Evolutionary conservation across 495 filamentous ascomycete genomes (phyloP).

Genomic region (Oidiodendron maius): DNA sequence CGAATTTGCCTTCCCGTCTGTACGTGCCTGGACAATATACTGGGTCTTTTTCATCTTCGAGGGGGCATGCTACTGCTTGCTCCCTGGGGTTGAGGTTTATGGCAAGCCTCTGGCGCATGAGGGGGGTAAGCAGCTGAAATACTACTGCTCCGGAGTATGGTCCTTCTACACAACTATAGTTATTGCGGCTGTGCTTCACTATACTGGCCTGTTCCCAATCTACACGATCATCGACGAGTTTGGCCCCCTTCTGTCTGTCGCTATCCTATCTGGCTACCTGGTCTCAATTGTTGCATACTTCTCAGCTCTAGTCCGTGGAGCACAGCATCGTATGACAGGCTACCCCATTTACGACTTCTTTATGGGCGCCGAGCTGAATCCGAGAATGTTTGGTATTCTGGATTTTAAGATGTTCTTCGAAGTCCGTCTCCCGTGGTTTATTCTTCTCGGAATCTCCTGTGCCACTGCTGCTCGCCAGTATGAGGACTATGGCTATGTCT

Average conservation of each 20-base stretch:
- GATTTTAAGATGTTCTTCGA: slow-evolving; percentile 99
- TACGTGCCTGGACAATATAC: slow-evolving; percentile 84
- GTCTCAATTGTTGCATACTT: slow-evolving; percentile 79
- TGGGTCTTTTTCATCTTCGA: slow-evolving; percentile 88
- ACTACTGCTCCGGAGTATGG: slow-evolving; percentile 87
- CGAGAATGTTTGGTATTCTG: slow-evolving; percentile 85
- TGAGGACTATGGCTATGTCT: slow-evolving; percentile 84
- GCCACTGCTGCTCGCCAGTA: slow-evolving; percentile 83
- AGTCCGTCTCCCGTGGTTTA: slow-evolving; percentile 95
- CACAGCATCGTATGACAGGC: slow-evolving; percentile 87
- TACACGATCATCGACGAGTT: slow-evolving; percentile 96
- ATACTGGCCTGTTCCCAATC: slow-evolving; percentile 77
- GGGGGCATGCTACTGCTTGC: slow-evolving; percentile 68
- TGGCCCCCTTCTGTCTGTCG: slow-evolving; percentile 81
- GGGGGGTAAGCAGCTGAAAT: slow-evolving; percentile 75
- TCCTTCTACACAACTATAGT: slow-evolving; percentile 83
- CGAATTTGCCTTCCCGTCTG: slow-evolving; percentile 71
- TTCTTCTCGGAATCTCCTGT: slow-evolving; percentile 72
- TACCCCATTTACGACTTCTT: slow-evolving; percentile 94
- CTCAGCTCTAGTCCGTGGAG: slow-evolving; percentile 73
- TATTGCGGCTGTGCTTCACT: slow-evolving; percentile 62
- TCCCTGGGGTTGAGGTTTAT: slow-evolving; percentile 77
- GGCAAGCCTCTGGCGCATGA: slow-evolving; percentile 83
- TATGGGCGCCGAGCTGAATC: slow-evolving; percentile 98
- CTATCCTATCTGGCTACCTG: slow-evolving; percentile 80